Evolutionary conservation across 108 stramenopile genomes (phyloP), one percentile per base, ranked within the genome.

Genomic region (Nitzschia palea): DNA sequence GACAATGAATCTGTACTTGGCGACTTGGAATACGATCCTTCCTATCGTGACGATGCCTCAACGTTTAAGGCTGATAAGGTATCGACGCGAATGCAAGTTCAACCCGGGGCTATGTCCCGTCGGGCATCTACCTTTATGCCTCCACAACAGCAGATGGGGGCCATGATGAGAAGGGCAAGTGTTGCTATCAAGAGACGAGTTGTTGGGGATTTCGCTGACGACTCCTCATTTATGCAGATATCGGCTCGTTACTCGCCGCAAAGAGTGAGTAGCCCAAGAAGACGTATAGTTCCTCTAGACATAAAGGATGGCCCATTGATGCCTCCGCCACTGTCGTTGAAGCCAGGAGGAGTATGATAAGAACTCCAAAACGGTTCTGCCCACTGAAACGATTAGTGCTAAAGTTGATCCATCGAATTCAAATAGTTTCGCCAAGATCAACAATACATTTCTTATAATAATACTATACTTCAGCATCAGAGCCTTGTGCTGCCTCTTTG

Each of bases 401-500:
- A n/a, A n/a, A n/a, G n/a, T n/a, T n/a, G n/a, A n/a, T n/a, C n/a
- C n/a, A n/a, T n/a, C n/a, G n/a, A n/a, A n/a, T n/a, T n/a, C n/a
- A n/a, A n/a, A n/a, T n/a, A n/a, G n/a, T n/a, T n/a, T n/a, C n/a
- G n/a, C n/a, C n/a, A n/a, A n/a, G n/a, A n/a, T n/a, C n/a, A n/a
- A n/a, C n/a, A n/a, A n/a, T n/a, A n/a, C n/a, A n/a, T n/a, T n/a
- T n/a, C n/a, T n/a, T n/a, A n/a, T n/a, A n/a, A n/a, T 26, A 30
- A 44, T 54, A 9, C 25, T 34, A n/a, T 15, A 58, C 35, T 66
- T 36, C 71, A 14, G 62, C 69, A 26, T 78, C 67, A 5, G 63
- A 66, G 25, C 70, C 70, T 52, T 80, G 64, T 27, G 74, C 66
- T n/a, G 76, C 79, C 31, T 84, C 79, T 20, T 62, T 62, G 61